Evolutionary conservation across 2,329 filamentous ascomycete genomes (phyloP).

Genomic region (Fusarium staphyleae): DNA sequence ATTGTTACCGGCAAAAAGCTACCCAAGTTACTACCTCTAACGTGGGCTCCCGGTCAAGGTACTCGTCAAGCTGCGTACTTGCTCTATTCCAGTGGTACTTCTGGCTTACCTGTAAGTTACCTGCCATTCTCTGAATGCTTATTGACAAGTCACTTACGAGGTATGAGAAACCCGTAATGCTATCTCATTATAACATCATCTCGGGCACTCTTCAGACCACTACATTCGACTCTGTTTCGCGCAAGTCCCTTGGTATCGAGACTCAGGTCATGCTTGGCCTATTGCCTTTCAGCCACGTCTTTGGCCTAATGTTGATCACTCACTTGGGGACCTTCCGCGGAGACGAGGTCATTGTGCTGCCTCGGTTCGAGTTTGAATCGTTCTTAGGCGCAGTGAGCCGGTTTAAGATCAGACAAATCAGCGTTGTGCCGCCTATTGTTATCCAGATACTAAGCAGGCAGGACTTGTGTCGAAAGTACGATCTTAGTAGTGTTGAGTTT

Average conservation of each 20-base stretch:
- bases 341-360: constrained; percentile 75
- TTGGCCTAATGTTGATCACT: constrained; percentile 74
- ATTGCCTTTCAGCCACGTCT: constrained; percentile 83
- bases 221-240: constrained; percentile 49
- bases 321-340: constrained; percentile 73
- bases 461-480: constrained; percentile 17
- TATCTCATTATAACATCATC: constrained; percentile 80
- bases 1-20: constrained; percentile 64
- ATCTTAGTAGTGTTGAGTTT: constrained; percentile 14
- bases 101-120: constrained; percentile 70
- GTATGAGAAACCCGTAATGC: constrained; percentile 83
- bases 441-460: constrained; percentile 15
- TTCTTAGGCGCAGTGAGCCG: constrained; percentile 53
- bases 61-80: constrained; percentile 74
- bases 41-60: constrained; percentile 70
- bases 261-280: constrained; percentile 66
- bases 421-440: constrained; percentile 21
- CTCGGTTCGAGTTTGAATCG: constrained; percentile 75
- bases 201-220: constrained; percentile 72
- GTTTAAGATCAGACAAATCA: constrained; percentile 21
- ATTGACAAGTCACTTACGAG: no score
- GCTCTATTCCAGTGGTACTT: constrained; percentile 82
- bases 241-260: constrained; percentile 46
- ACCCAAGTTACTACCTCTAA: constrained; percentile 57
- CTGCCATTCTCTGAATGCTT: no score